Percentiles rank a stretch among this genome's conserved stretches.
Evolutionary conservation across 768 basidiomycete species (phyloP).

Genomic region (Hemileccinum impolitum): DNA sequence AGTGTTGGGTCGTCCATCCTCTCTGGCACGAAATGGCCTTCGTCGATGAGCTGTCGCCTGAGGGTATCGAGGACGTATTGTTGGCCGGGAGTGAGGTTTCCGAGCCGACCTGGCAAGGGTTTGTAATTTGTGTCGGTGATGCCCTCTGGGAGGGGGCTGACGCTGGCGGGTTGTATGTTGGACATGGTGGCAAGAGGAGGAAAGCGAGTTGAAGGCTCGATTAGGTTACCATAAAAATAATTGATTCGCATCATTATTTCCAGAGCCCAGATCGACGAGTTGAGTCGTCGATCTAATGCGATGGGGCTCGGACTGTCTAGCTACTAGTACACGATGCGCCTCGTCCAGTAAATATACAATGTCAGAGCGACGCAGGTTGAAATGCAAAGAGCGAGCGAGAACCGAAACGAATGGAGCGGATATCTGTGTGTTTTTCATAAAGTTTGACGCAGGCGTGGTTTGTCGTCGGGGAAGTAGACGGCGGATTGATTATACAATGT

Average conservation of each 20-base stretch:
- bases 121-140: slow-evolving; percentile 63
- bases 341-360: too few relatives aligned
- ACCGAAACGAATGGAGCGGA: slow-evolving; percentile 5
- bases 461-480: too few relatives aligned
- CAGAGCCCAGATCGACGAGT: slow-evolving; percentile 33
- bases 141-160: slow-evolving; percentile 53
- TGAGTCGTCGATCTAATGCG: slow-evolving; percentile 34
- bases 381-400: slow-evolving; percentile 23
- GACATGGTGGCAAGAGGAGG: slow-evolving; percentile 25
- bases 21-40: slow-evolving; percentile 55
- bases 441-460: too few relatives aligned
- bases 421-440: neutral
- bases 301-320: slow-evolving; percentile 25
- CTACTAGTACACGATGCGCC: slow-evolving; percentile 27
- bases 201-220: slow-evolving; percentile 11
- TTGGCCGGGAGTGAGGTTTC: slow-evolving; percentile 69
- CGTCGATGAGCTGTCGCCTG: slow-evolving; percentile 58
- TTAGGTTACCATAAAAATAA: slow-evolving; percentile 6
- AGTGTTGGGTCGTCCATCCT: slow-evolving; percentile 71
- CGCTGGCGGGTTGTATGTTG: slow-evolving; percentile 40
- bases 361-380: slow-evolving; percentile 31
- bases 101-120: slow-evolving; percentile 69
- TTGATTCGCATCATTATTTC: slow-evolving; percentile 36
- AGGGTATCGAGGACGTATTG: slow-evolving; percentile 66
- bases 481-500: slow-evolving; percentile 58